phyloP scores from a whole-genome alignment of 1,139 yeast genomes.

The Hyphopichia burtonii region DNA sequence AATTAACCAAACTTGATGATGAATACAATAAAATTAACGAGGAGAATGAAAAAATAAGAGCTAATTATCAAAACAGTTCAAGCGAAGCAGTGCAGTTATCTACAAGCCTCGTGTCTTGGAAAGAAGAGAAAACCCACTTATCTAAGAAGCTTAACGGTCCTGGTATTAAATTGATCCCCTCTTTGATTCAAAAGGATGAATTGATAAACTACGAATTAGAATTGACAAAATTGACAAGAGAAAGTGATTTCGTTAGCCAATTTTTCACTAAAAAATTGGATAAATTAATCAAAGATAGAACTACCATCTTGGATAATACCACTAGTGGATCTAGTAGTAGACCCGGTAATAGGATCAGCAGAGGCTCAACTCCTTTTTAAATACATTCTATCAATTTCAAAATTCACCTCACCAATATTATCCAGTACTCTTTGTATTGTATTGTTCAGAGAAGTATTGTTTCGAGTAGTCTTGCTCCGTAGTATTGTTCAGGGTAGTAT shows the following conservation, averaged over 20 bases:
- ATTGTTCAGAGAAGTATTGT: too few species aligned
- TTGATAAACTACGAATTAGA: slow-evolving; percentile 25
- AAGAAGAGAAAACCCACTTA: slow-evolving; percentile 26
- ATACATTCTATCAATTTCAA: too few species aligned
- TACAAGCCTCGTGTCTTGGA: slow-evolving; percentile 24
- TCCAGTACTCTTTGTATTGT: too few species aligned
- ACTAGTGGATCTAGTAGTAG: slow-evolving; percentile 29
- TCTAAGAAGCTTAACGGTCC: slow-evolving; percentile 41
- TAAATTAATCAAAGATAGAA: slow-evolving; percentile 39
- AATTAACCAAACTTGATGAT: slow-evolving; percentile 21
- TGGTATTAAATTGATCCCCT: slow-evolving; percentile 42
- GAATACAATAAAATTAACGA: slow-evolving; percentile 26
- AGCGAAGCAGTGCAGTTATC: slow-evolving; percentile 56
- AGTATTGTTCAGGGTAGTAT: too few species aligned
- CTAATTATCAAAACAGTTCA: slow-evolving; percentile 52
- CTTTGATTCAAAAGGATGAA: slow-evolving; percentile 37
- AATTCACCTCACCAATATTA: too few species aligned
- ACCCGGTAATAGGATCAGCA: slow-evolving; percentile 36
- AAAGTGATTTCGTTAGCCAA: slow-evolving; percentile 34
- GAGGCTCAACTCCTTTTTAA: slow-evolving; percentile 40
- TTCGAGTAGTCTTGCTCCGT: too few species aligned
- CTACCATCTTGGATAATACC: slow-evolving; percentile 22
- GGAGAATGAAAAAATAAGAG: slow-evolving; percentile 44
- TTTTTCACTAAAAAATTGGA: slow-evolving; percentile 38
- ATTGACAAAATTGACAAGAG: slow-evolving; percentile 23